These are phyloP conservation scores for Megacollybia marginata DNA, from an alignment of 768 basidiomycete genomes.

Conservation along the genomic window DNA sequence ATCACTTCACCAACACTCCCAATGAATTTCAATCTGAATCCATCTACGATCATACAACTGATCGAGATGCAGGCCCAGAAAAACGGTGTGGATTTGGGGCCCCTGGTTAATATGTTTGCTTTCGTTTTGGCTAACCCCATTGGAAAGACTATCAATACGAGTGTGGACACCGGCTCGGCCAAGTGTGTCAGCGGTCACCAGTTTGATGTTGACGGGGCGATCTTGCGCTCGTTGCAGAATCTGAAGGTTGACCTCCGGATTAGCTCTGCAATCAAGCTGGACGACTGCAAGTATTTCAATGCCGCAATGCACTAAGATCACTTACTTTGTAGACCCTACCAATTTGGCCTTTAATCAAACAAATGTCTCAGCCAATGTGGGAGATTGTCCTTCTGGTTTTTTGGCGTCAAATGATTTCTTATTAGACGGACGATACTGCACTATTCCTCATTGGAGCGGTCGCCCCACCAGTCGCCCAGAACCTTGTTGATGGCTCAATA, in stretches of 20 bases:
- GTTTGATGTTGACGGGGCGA: slow-evolving; percentile 52
- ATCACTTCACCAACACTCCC: slow-evolving; percentile 52
- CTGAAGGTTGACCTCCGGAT: slow-evolving; percentile 54
- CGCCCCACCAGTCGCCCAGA: slow-evolving; percentile 57
- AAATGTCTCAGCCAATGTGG: slow-evolving; percentile 47
- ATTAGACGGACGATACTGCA: slow-evolving; percentile 52
- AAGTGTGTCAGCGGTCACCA: slow-evolving; percentile 64
- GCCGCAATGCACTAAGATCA: slow-evolving; percentile 1
- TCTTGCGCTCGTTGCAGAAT: slow-evolving; percentile 53
- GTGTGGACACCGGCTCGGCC: slow-evolving; percentile 42
- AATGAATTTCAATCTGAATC: slow-evolving; percentile 58
- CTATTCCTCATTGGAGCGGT: slow-evolving; percentile 68
- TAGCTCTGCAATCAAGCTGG: slow-evolving; percentile 47
- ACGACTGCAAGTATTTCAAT: slow-evolving; percentile 46
- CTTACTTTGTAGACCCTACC: slow-evolving; percentile 35
- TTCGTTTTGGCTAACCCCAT: slow-evolving; percentile 44
- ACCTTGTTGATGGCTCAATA: slow-evolving; percentile 49
- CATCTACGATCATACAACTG: slow-evolving; percentile 51
- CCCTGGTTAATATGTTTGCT: slow-evolving; percentile 46
- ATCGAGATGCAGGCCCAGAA: slow-evolving; percentile 41
- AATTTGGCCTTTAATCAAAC: slow-evolving; percentile 51
- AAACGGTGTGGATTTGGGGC: slow-evolving; percentile 55
- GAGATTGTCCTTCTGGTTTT: slow-evolving; percentile 7
- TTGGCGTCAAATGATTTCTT: slow-evolving; percentile 3
- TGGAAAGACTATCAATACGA: slow-evolving; percentile 27